Evolutionary conservation across 2,329 filamentous ascomycete genomes (phyloP).

Genomic region (Dactylellina leptospora): DNA sequence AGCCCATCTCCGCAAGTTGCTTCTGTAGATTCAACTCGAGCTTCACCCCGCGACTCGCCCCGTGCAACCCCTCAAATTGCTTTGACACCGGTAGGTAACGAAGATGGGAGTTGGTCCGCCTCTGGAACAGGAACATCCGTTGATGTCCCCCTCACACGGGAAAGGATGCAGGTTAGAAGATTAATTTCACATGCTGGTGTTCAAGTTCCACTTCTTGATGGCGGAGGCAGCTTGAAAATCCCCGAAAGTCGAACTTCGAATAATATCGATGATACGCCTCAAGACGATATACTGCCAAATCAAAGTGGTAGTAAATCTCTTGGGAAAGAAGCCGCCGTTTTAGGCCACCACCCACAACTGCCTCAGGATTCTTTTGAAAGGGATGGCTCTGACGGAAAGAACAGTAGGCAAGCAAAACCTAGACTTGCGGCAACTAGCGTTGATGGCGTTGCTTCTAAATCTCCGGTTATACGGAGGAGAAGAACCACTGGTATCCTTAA

Average conservation of each 20-base stretch:
- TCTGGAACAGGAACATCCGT: conserved; percentile 6
- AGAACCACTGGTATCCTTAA: conserved; percentile 17
- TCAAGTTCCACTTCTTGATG: conserved; percentile 14
- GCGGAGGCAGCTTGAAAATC: conserved; percentile 24
- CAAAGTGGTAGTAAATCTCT: not conserved
- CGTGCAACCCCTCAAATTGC: conserved; percentile 7
- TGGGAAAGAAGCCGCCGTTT: conserved; percentile 20
- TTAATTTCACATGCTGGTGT: not conserved
- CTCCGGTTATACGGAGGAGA: conserved; percentile 13
- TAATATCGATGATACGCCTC: not conserved
- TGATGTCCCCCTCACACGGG: not conserved
- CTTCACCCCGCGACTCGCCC: conserved; percentile 24
- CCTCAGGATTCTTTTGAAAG: conserved; percentile 7
- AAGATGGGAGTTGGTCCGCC: conserved; percentile 8
- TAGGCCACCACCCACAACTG: conserved; percentile 5
- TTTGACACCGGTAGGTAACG: conserved; percentile 6
- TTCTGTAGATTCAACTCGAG: conserved; percentile 7
- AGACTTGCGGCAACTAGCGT: too few species aligned
- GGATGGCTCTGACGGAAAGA: not conserved
- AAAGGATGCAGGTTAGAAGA: not conserved
- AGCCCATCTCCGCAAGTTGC: conserved; percentile 15
- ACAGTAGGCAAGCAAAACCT: too few species aligned
- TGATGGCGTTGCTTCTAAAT: not conserved
- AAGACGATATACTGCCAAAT: conserved; percentile 2
- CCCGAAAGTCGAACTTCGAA: conserved; percentile 24